These are phyloP conservation scores for Conoideocrella luteorostrata DNA, from an alignment of 2,329 filamentous ascomycete genomes.

Conservation along the genomic window DNA sequence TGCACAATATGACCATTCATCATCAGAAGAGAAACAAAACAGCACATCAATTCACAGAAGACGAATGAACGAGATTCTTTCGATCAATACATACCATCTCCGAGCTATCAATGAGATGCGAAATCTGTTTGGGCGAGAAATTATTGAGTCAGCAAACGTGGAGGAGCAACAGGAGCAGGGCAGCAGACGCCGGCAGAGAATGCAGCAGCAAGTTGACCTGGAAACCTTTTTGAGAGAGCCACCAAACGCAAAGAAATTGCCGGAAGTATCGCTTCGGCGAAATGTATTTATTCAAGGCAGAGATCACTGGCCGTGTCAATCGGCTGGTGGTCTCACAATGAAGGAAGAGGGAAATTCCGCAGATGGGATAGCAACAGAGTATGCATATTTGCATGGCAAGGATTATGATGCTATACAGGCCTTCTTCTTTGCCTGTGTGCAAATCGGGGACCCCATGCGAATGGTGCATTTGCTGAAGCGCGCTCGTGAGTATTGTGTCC, in stretches of 20 bases:
- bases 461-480: conserved; percentile 64
- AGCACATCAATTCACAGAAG: conserved; percentile 8
- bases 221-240: conserved; percentile 49
- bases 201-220: conserved; percentile 47
- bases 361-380: conserved; percentile 57
- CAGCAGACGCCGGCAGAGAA: conserved; percentile 25
- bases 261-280: conserved; percentile 63
- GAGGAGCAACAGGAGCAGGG: conserved; percentile 41
- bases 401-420: conserved; percentile 69
- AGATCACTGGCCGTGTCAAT: conserved; percentile 76
- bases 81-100: conserved; percentile 61
- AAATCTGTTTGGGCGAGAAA: conserved; percentile 49
- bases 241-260: conserved; percentile 53
- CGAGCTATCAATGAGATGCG: conserved; percentile 90
- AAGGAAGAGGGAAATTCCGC: conserved; percentile 40
- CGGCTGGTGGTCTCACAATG: conserved; percentile 81
- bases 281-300: conserved; percentile 85
- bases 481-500: conserved; percentile 25
- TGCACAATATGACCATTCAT: background rate
- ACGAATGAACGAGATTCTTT: conserved; percentile 36
- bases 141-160: conserved; percentile 46
- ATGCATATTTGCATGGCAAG: conserved; percentile 68
- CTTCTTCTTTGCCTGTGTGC: conserved; percentile 73
- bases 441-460: conserved; percentile 74
- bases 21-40: conserved; percentile 9